Percentiles rank a stretch among this genome's conserved stretches.
Conservation (phyloP, 148 eudicot species). For the Cornus kousa region DNA sequence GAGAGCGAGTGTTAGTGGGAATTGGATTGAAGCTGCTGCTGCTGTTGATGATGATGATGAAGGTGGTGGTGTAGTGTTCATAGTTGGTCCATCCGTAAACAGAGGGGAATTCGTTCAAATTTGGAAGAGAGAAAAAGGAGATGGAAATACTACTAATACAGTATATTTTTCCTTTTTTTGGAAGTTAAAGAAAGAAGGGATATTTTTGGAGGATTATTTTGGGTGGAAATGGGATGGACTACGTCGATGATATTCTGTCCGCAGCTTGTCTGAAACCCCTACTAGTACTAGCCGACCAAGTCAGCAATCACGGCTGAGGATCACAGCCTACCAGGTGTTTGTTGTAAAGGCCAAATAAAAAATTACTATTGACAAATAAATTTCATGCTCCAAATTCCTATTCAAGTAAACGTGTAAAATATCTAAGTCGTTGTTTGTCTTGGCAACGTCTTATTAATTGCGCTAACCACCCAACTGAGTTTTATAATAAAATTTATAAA, state of each 20-base stretch:
- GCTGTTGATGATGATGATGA: constrained; percentile 12
- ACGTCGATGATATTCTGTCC: constrained; percentile 27
- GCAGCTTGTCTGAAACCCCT: background rate
- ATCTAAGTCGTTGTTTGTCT: too few relatives aligned
- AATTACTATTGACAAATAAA: too few relatives aligned
- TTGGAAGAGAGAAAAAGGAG: background rate
- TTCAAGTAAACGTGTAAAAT: too few relatives aligned
- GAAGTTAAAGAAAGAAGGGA: background rate
- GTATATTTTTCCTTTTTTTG: background rate
- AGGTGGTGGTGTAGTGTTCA: constrained; percentile 33
- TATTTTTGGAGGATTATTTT: background rate
- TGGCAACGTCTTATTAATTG: too few relatives aligned
- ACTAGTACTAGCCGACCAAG: too few relatives aligned
- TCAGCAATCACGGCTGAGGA: too few relatives aligned
- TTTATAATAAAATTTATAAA: too few relatives aligned
- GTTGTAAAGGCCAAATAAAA: too few relatives aligned
- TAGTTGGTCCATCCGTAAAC: constrained; percentile 40
- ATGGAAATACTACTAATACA: too few relatives aligned
- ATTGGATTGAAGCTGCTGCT: background rate
- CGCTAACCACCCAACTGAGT: too few relatives aligned
- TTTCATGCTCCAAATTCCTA: too few relatives aligned
- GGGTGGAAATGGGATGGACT: constrained; percentile 28
- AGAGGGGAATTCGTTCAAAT: background rate
- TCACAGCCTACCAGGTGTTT: too few relatives aligned
- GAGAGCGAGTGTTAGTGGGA: constrained; percentile 13